Evolutionary conservation across 2,329 filamentous ascomycete species (phyloP).

Genomic region (Myrmaecium sp.): DNA sequence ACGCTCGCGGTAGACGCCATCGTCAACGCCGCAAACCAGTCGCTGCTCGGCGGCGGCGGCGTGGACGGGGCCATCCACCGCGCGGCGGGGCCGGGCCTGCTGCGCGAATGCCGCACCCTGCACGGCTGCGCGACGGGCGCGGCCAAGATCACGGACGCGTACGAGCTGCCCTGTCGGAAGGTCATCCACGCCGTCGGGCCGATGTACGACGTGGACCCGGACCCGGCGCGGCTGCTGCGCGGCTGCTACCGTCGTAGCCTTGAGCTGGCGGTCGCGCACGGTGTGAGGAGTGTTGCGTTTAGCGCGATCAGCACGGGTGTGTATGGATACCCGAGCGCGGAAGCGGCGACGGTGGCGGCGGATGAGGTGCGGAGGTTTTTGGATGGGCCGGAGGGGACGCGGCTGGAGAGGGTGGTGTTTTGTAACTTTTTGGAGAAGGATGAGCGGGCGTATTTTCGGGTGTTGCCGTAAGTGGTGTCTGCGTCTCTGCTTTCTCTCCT

Average conservation of each 20-base stretch:
- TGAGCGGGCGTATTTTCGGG: slow-evolving; percentile 49
- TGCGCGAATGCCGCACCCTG: slow-evolving; percentile 54
- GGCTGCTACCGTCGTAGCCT: slow-evolving; percentile 57
- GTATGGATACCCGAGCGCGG: slow-evolving; percentile 65
- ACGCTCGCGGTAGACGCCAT: slow-evolving; percentile 62
- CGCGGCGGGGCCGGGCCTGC: slow-evolving; percentile 54
- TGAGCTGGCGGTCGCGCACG: slow-evolving; percentile 50
- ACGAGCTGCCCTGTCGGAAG: slow-evolving; percentile 55
- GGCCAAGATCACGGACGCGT: slow-evolving; percentile 69
- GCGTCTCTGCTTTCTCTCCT: slow-evolving; percentile 1
- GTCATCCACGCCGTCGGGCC: slow-evolving; percentile 90
- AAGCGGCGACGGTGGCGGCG: slow-evolving; percentile 58
- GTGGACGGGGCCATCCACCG: slow-evolving; percentile 64
- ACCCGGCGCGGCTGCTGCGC: slow-evolving; percentile 31
- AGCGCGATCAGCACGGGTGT: slow-evolving; percentile 73
- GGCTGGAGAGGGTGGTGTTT: slow-evolving; percentile 62
- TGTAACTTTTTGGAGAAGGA: slow-evolving; percentile 73
- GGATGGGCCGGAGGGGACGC: slow-evolving; percentile 23
- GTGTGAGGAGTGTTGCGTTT: slow-evolving; percentile 61
- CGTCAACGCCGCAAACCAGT: slow-evolving; percentile 79
- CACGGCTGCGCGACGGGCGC: slow-evolving; percentile 59
- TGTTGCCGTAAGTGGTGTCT: slow-evolving; percentile 51
- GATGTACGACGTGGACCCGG: slow-evolving; percentile 45
- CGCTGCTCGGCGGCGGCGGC: slow-evolving; percentile 72
- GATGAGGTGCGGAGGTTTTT: slow-evolving; percentile 41